Percentiles rank a stretch among this genome's conserved stretches.
phyloP scores from a whole-genome alignment of 352 stramenopile species.

The Phytophthora aleatoria region DNA sequence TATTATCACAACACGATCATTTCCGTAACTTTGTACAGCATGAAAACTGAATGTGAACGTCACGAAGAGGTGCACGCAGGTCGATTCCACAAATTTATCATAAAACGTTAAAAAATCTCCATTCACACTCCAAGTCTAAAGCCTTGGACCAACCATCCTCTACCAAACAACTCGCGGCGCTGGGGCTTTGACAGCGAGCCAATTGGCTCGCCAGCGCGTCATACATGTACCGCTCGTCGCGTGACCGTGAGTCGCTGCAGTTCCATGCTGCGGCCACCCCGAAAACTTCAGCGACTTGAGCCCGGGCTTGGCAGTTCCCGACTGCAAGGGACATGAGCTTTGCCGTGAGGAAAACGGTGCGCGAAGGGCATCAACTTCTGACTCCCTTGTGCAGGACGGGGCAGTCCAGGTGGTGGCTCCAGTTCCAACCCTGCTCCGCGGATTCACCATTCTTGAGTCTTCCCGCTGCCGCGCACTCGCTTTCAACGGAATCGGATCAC shows the following conservation, averaged over 20 bases:
- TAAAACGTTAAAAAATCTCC: background rate
- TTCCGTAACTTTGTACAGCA: too few relatives aligned
- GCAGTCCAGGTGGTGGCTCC: slow-evolving; percentile 20
- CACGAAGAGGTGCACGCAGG: slow-evolving; percentile 9
- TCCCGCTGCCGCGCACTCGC: slow-evolving; percentile 12
- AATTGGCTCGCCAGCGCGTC: too few relatives aligned
- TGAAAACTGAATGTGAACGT: slow-evolving; percentile 6
- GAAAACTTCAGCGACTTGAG: slow-evolving; percentile 17
- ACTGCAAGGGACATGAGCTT: slow-evolving; percentile 30
- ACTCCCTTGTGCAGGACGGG: slow-evolving; percentile 23
- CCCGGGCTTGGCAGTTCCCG: slow-evolving; percentile 3
- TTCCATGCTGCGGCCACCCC: slow-evolving; percentile 22
- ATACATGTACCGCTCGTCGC: background rate
- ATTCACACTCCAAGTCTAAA: too few relatives aligned
- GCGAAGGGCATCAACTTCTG: slow-evolving; percentile 22
- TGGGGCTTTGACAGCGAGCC: too few relatives aligned
- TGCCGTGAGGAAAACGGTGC: slow-evolving; percentile 23
- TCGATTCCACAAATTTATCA: background rate
- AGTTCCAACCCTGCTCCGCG: background rate
- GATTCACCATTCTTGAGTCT: slow-evolving; percentile 24
- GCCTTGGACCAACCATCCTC: too few relatives aligned
- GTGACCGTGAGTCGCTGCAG: slow-evolving; percentile 11
- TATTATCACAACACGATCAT: too few relatives aligned
- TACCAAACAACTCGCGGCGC: too few relatives aligned
- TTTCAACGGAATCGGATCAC: background rate